phyloP scores from a whole-genome alignment of 441 rosid genomes.

The Gossypium davidsonii region DNA sequence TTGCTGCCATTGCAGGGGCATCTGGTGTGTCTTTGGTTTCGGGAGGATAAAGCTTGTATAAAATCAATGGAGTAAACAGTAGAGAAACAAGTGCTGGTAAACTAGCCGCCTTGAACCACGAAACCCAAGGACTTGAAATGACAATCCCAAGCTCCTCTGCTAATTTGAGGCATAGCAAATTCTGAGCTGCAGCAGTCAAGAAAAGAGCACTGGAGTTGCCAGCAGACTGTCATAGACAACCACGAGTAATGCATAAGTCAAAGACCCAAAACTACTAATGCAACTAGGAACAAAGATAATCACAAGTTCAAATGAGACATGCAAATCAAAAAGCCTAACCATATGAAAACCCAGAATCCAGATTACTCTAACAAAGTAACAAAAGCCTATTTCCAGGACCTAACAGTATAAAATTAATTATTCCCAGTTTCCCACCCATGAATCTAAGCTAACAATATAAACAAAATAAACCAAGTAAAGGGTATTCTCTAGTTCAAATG shows the following conservation, averaged over 20 bases:
- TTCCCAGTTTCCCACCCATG: background rate
- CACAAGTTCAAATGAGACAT: background rate
- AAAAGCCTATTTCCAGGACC: background rate
- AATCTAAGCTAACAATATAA: background rate
- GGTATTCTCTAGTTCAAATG: background rate
- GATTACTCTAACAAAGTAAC: background rate
- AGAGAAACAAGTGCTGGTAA: conserved; percentile 73
- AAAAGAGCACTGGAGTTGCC: conserved; percentile 92
- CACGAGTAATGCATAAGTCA: conserved; percentile 18
- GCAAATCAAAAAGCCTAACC: background rate
- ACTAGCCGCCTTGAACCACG: conserved; percentile 91
- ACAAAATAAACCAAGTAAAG: background rate
- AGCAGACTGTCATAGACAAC: conserved; percentile 48
- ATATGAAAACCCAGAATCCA: background rate
- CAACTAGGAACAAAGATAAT: background rate
- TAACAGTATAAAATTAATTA: background rate
- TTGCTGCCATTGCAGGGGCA: conserved; percentile 83
- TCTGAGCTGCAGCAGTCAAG: conserved; percentile 95
- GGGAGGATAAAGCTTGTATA: conserved; percentile 90
- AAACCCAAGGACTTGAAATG: conserved; percentile 76
- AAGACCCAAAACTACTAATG: conserved; percentile 9
- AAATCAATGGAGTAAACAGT: conserved; percentile 61
- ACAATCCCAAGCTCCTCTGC: conserved; percentile 89
- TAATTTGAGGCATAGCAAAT: conserved; percentile 80
- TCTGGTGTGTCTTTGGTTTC: conserved; percentile 90